Percentiles rank a stretch among this genome's conserved stretches.
These are phyloP conservation scores for Parachaetomium inaequale DNA, from an alignment of 495 filamentous ascomycete genomes.

Conservation along the genomic window DNA sequence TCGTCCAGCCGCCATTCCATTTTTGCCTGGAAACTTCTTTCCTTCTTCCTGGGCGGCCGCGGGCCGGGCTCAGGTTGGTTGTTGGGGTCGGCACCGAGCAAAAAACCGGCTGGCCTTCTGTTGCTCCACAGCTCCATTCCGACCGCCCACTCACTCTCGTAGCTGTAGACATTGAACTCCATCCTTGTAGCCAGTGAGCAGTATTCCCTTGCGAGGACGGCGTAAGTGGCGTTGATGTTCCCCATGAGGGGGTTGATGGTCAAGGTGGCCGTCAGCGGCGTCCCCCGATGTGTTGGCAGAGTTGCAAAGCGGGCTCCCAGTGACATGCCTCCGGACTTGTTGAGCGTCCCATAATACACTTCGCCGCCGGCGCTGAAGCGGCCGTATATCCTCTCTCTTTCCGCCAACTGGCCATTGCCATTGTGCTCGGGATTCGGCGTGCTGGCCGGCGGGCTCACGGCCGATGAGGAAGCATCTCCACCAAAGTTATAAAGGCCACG, in stretches of 20 bases:
- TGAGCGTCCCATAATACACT: constrained; percentile 87
- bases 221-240: constrained; percentile 82
- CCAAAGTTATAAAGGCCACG: constrained; percentile 94
- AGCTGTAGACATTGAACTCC: constrained; percentile 97
- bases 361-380: constrained; percentile 83
- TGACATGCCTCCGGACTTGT: constrained; percentile 78
- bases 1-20: constrained; percentile 53
- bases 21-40: constrained; percentile 53
- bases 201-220: constrained; percentile 75
- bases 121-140: constrained; percentile 86
- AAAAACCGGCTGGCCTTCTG: constrained; percentile 40
- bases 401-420: constrained; percentile 19
- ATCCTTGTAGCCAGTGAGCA: constrained; percentile 83
- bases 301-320: constrained; percentile 86
- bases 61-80: constrained; percentile 23
- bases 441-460: constrained; percentile 18
- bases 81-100: constrained; percentile 36
- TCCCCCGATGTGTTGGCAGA: constrained; percentile 75
- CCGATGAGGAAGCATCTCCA: constrained; percentile 58
- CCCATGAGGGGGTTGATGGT: constrained; percentile 92
- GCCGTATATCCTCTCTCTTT: constrained; percentile 55
- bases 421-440: constrained; percentile 22
- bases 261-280: constrained; percentile 88
- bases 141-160: constrained; percentile 87
- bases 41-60: constrained; percentile 30